Base-by-base conservation (phyloP, 495 filamentous ascomycete genomes). In the Lasiosphaeris hirsuta region DNA sequence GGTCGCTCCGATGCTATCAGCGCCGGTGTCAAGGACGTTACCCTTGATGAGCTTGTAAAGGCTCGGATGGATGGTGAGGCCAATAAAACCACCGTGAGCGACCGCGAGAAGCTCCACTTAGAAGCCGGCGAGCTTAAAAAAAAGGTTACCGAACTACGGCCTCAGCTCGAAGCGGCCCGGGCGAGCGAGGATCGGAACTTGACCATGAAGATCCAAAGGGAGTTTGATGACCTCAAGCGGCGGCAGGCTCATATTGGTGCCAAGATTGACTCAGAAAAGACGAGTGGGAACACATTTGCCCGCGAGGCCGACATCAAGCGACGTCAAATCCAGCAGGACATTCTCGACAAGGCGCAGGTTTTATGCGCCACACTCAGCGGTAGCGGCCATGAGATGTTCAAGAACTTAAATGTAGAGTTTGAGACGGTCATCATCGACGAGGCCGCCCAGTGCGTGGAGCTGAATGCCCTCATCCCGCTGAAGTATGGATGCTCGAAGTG, bases 351-450 rank as follows among this genome's bases (percentile, higher is more conserved):
- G 18, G 90, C 94, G 10, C 88, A 97, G 72, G 87, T 97, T 33
- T 87, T 98, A 41, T 98, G 94, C 69, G 89, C 94, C 18, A 98
- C 94, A 0, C 85, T 98, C 51, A 96, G 90, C 68, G 94, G 92
- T 52, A 92, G 88, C 72, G 94, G 94, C 13, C 95, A 97, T 63
- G 95, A 98, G 49, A 96, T 98, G 86, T 96, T 98, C 76, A 91
- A 92, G 72, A 86, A 86, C 62, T 73, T 97, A 48, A 92, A 89
- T 62, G 90, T 97, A 51, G 94, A 97, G 69, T 97, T 98, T 60
- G 94, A 98, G 72, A 97, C 94, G 0, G 94, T 98, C 59, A 88
- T 98, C 65, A 96, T 98, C 64, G 94, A 98, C 64, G 94, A 98
- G 78, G 94, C 94, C 2, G 94, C 94, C 15, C 94, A 98, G 77